Percentiles rank a stretch among this genome's conserved stretches.
phyloP scores from a whole-genome alignment of 306 rosid genomes.

The Cucurbita ficifolia region DNA sequence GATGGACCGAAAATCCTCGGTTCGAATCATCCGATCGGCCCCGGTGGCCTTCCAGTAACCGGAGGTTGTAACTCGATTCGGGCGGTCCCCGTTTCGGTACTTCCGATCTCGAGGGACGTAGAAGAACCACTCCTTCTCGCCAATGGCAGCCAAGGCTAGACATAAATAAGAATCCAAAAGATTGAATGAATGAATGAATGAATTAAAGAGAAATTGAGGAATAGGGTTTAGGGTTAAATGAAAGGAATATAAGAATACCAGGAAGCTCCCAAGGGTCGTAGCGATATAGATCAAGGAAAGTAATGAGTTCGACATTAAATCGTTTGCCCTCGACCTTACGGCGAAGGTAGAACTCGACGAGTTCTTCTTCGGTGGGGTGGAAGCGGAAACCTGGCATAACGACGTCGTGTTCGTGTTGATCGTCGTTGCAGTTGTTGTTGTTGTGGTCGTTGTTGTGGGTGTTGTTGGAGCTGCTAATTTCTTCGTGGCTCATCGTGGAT shows the following conservation, averaged over 20 bases:
- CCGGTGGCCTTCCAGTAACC: constrained; percentile 99
- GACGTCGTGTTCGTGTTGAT: constrained; percentile 76
- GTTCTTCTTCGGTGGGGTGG: constrained; percentile 96
- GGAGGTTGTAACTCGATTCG: constrained; percentile 81
- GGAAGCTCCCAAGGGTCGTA: constrained; percentile 99
- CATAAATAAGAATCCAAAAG: background rate
- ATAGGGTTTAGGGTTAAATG: background rate
- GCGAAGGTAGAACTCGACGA: constrained; percentile 99
- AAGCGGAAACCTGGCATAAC: constrained; percentile 97
- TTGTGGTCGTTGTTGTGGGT: background rate
- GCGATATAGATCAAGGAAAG: constrained; percentile 98
- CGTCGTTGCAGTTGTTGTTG: background rate
- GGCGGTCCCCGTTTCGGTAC: constrained; percentile 86
- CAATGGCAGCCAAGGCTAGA: constrained; percentile 87
- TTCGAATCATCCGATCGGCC: constrained; percentile 83
- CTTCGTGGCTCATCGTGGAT: constrained; percentile 37
- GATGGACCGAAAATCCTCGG: constrained; percentile 61
- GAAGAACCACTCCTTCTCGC: constrained; percentile 97
- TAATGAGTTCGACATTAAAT: constrained; percentile 93
- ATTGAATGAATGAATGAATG: background rate
- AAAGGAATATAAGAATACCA: constrained; percentile 19
- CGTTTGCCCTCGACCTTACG: constrained; percentile 99
- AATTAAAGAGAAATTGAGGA: background rate
- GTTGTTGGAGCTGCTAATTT: constrained; percentile 6
- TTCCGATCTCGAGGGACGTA: constrained; percentile 90